Base-by-base conservation (phyloP, 176 grass and related monocot genomes). In the Echinochloa phyllopogon region DNA sequence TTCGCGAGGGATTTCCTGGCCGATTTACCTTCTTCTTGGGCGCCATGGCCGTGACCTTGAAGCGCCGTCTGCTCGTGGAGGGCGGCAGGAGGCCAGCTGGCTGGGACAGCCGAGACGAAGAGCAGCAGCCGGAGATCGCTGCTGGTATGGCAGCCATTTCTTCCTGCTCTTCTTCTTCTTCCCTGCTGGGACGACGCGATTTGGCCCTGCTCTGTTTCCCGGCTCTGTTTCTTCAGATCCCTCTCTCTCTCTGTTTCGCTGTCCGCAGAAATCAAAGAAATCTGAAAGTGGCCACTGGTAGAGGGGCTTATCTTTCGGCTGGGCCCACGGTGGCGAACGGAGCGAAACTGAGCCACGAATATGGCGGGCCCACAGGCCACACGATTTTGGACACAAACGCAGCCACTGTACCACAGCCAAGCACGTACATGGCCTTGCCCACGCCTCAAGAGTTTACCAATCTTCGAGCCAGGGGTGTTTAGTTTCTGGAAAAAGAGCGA, bases 41-140 rank as follows among this genome's bases (percentile, higher is more conserved):
- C 62, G 93, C 96, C 93, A 98, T 98, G 89, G 96, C 93, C 10
- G 84, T 83, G 83, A 91, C 89, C 83, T 87, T 89, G 77, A 87
- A 89, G 64, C 74, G 58, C 69, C 87, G 81, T 68, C 91, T 72
- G n/a, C 70, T 42, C 2, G 80, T 20, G 56, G 65, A 55, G 52
- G 52, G 55, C 7, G 45, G 74, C 41, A 38, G 69, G 52, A 81
- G 51, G 52, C 76, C 43, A 39, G 82, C 43, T 21, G 69, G 63
- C 45, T 62, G 83, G 44, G 83, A 78, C 56, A 86, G 73, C 47
- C 83, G 76, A 69, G 74, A 83, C 15, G 88, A 83, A 36, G 80
- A 86, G 84, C 88, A 83, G 65, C 65, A 78, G 18, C 65, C 27
- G 25, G 88, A 74, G 74, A 83, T 50, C 6, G 80, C 74, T 44